A percentile compares a stretch with the other conserved stretches of the same genome.
Conservation (phyloP, 1,284 basidiomycete genomes). For the Trametes polyzona region DNA sequence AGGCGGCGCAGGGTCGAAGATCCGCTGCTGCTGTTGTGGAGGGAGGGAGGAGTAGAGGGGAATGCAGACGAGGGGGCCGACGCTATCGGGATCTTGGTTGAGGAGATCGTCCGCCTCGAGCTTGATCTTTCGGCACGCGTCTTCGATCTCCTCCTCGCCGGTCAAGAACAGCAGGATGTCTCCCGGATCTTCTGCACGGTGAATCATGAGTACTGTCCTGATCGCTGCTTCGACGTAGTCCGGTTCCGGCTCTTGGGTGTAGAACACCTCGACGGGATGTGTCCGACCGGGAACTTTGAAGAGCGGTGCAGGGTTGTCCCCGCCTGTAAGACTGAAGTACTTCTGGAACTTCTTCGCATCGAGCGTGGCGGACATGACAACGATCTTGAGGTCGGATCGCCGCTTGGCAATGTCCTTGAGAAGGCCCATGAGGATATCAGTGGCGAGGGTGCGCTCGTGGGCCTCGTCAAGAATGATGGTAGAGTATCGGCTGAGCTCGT, state of each 20-base stretch:
- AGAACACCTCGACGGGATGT: conserved; percentile 96
- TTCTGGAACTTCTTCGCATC: conserved; percentile 97
- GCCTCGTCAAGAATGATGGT: conserved; percentile 99
- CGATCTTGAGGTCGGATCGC: conserved; percentile 92
- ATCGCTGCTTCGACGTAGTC: conserved; percentile 99
- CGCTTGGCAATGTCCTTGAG: conserved; percentile 77
- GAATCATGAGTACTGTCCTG: conserved; percentile 96
- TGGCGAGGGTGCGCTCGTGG: conserved; percentile 97
- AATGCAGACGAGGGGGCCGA: conserved; percentile 81
- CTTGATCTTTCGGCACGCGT: conserved; percentile 93
- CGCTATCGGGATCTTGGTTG: conserved; percentile 71
- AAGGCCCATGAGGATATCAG: conserved; percentile 98
- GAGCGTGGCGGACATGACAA: conserved; percentile 98
- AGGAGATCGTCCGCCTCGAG: conserved; percentile 84
- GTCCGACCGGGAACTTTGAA: conserved; percentile 97
- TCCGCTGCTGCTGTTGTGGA: conserved; percentile 91
- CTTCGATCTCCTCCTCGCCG: conserved; percentile 98
- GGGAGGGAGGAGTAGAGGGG: conserved; percentile 56
- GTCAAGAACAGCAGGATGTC: conserved; percentile 96
- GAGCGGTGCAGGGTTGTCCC: conserved; percentile 67
- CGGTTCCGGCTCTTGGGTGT: conserved; percentile 94
- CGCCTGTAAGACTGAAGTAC: conserved; percentile 79
- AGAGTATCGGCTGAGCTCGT: conserved; percentile 86
- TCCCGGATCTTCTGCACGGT: conserved; percentile 93
- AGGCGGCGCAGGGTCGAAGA: conserved; percentile 87